phyloP scores from a whole-genome alignment of 352 stramenopile genomes.

The Phytophthora pisi region DNA sequence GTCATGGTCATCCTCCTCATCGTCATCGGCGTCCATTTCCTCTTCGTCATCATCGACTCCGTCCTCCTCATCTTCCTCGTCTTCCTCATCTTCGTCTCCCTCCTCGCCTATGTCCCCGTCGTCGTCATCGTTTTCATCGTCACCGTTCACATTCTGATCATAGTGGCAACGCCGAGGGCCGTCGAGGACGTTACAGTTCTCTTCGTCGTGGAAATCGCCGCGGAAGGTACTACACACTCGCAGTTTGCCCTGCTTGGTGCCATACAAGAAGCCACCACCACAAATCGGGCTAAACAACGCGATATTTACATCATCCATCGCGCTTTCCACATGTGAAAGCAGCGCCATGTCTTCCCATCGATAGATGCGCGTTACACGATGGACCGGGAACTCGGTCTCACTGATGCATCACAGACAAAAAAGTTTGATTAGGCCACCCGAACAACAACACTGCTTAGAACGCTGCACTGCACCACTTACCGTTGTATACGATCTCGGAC shows the following conservation, averaged over 20 bases:
- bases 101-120: conserved; percentile 53
- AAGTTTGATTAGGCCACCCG: conserved; percentile 4
- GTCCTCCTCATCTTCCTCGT: conserved; percentile 20
- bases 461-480: conserved; percentile 33
- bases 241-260: conserved; percentile 96
- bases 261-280: conserved; percentile 97
- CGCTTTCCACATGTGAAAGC: conserved; percentile 84
- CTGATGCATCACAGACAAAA: conserved; percentile 32
- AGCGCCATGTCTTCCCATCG: conserved; percentile 90
- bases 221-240: conserved; percentile 87
- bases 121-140: conserved; percentile 59
- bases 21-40: conserved; percentile 39
- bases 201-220: conserved; percentile 71
- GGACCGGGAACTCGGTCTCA: conserved; percentile 80
- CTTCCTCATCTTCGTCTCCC: conserved; percentile 50
- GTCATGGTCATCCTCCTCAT: conserved; percentile 30
- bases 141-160: conserved; percentile 59
- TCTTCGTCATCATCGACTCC: conserved; percentile 42
- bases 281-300: conserved; percentile 97
- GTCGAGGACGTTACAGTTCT: conserved; percentile 87
- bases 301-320: conserved; percentile 98
- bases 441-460: neutral
- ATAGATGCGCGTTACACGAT: conserved; percentile 89
- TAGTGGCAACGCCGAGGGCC: conserved; percentile 62
- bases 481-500: conserved; percentile 85